Evolutionary conservation across 1,139 yeast species (phyloP).

Genomic region (Saccharomyces uvarum): DNA sequence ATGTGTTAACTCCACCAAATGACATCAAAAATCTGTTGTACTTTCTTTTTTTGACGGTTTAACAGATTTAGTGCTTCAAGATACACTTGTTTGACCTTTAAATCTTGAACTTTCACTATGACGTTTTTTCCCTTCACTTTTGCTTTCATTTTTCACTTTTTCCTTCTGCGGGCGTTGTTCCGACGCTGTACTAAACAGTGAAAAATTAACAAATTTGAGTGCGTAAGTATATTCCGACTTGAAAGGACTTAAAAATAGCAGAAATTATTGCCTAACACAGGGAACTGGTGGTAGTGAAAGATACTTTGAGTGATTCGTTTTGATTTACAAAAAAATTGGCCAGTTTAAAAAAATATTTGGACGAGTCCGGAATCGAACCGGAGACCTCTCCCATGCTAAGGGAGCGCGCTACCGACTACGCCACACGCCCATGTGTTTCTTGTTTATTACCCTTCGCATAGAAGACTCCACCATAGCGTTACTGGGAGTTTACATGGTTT

Average conservation of each 20-base stretch:
- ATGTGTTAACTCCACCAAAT: constrained; percentile 24
- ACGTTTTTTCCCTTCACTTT: background rate
- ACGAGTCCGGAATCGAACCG: constrained; percentile 89
- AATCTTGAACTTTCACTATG: background rate
- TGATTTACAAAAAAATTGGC: background rate
- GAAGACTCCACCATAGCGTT: background rate
- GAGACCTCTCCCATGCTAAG: constrained; percentile 87
- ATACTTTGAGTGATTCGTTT: background rate
- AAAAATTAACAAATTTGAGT: background rate
- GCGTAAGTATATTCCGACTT: background rate
- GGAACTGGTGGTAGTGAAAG: background rate
- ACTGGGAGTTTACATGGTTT: background rate
- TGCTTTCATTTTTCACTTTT: background rate
- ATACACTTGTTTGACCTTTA: background rate
- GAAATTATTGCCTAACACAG: background rate
- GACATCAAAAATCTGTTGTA: constrained; percentile 18
- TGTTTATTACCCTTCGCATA: background rate
- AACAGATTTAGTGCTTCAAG: background rate
- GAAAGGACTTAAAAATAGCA: background rate
- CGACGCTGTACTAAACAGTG: background rate
- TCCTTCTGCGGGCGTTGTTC: background rate
- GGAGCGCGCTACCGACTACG: constrained; percentile 91
- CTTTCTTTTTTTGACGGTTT: background rate
- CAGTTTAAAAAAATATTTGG: constrained; percentile 34
- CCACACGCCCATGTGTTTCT: constrained; percentile 62